Evolutionary conservation across 768 basidiomycete genomes (phyloP).

Genomic region (Gloeostereum incarnatum): DNA sequence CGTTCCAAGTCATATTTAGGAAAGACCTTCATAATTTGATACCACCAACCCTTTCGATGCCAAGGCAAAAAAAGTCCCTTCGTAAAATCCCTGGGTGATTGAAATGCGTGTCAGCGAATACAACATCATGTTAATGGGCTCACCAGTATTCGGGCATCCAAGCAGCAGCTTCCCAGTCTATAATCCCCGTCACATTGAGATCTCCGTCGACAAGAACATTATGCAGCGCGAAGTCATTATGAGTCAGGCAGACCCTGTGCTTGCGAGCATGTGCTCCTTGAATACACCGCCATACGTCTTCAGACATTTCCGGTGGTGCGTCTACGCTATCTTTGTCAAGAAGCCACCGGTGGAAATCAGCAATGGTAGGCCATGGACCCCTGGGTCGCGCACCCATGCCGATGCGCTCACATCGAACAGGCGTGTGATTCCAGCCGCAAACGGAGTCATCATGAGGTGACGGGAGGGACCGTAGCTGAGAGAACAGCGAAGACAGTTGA

Average conservation of each 20-base stretch:
- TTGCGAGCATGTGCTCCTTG: slow-evolving; percentile 3
- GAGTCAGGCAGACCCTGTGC: slow-evolving; percentile 14
- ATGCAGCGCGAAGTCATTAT: slow-evolving; percentile 26
- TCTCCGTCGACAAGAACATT: slow-evolving; percentile 21
- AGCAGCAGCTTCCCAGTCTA: slow-evolving; percentile 12
- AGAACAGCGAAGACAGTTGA: slow-evolving; percentile 7
- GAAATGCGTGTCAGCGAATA: too few relatives aligned
- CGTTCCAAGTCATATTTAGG: too few relatives aligned
- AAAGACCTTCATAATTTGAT: too few relatives aligned
- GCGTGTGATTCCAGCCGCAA: too few relatives aligned
- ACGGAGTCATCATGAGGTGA: slow-evolving; percentile 3
- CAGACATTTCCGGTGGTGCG: slow-evolving; percentile 4
- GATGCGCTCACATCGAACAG: too few relatives aligned
- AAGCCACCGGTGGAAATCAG: slow-evolving; percentile 6
- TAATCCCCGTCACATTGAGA: slow-evolving; percentile 11
- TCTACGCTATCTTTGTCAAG: neutral
- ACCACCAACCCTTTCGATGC: too few relatives aligned
- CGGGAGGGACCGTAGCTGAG: slow-evolving; percentile 4
- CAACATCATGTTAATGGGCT: too few relatives aligned
- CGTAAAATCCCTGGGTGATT: too few relatives aligned
- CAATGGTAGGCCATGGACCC: slow-evolving; percentile 8
- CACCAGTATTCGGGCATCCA: slow-evolving; percentile 15
- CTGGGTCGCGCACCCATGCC: too few relatives aligned
- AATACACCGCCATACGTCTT: slow-evolving; percentile 3
- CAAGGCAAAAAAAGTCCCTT: too few relatives aligned